A percentile compares a stretch with the other conserved stretches of the same genome.
Conservation (phyloP, 768 basidiomycete species). For the Suillus subalutaceus region DNA sequence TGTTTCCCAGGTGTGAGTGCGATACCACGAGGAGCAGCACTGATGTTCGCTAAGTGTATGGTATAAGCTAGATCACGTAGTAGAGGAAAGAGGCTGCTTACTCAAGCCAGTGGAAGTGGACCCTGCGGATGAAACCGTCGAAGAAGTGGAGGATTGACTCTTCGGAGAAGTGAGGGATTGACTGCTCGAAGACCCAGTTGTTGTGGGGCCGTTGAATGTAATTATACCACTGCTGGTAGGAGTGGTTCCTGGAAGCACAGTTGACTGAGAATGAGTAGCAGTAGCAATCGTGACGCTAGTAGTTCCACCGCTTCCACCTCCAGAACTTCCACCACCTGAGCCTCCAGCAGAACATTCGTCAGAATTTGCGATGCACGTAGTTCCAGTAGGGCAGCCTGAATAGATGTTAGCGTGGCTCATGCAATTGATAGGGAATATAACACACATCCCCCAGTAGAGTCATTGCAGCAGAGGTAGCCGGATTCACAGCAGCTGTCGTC, state of each 20-base stretch:
- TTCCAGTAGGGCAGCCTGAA: conserved; percentile 23
- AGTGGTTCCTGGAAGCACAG: not conserved
- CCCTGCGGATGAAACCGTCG: conserved; percentile 1
- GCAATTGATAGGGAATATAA: not conserved
- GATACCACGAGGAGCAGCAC: conserved; percentile 16
- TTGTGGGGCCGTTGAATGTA: not conserved
- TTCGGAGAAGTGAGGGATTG: not conserved
- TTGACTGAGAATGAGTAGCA: not conserved
- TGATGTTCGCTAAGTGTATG: not conserved
- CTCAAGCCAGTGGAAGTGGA: not conserved
- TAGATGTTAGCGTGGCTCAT: not conserved
- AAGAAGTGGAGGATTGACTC: not conserved
- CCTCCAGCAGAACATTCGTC: not conserved
- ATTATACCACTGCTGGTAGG: not conserved
- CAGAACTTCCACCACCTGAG: not conserved
- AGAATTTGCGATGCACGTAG: not conserved
- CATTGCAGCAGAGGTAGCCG: conserved; percentile 24
- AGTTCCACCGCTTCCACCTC: not conserved
- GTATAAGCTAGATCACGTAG: not conserved
- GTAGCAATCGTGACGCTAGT: not conserved
- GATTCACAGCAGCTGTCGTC: conserved; percentile 12
- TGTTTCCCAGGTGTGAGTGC: conserved; percentile 5
- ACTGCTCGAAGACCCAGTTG: not conserved
- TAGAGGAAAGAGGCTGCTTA: conserved; percentile 5
- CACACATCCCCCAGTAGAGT: conserved; percentile 27